Percentiles rank a stretch among this genome's conserved stretches.
Conservation (phyloP, 106 monocot genomes). For the Dioscorea dumetorum region DNA sequence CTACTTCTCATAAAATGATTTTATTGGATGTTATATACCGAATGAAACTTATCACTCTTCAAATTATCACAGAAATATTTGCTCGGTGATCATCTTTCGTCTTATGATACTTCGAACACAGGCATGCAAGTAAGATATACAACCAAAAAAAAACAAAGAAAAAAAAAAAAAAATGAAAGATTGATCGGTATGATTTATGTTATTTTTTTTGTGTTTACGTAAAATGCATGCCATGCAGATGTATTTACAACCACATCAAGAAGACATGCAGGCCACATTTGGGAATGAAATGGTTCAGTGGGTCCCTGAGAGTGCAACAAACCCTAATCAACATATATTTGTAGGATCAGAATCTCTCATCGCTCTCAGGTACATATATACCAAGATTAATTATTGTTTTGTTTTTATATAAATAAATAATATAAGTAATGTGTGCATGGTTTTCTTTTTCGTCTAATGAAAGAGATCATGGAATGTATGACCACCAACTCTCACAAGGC, state of each 20-base stretch:
- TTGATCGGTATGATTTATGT: background rate
- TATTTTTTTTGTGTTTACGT: no score
- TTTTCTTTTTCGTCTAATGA: background rate
- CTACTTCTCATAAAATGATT: background rate
- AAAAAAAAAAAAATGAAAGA: background rate
- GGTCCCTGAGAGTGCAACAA: slow-evolving; percentile 20
- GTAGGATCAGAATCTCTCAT: slow-evolving; percentile 25
- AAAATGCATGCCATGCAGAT: slow-evolving; percentile 21
- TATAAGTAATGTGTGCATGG: background rate
- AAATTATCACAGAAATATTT: slow-evolving; percentile 30
- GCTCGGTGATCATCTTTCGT: slow-evolving; percentile 22
- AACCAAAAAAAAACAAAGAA: background rate
- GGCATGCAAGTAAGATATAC: slow-evolving; percentile 24
- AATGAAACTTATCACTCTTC: background rate
- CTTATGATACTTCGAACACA: slow-evolving; percentile 28
- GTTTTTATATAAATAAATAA: no score
- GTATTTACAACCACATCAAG: slow-evolving; percentile 30
- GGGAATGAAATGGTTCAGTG: slow-evolving; percentile 32
- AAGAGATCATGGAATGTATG: slow-evolving; percentile 44
- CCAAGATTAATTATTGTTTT: no score
- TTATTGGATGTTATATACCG: background rate
- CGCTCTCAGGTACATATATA: slow-evolving; percentile 17
- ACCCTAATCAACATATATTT: slow-evolving; percentile 24
- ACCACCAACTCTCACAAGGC: slow-evolving; percentile 10
- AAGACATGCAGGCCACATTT: slow-evolving; percentile 11